Conservation (phyloP, 441 rosid genomes). For the Pelargonium australe region DNA sequence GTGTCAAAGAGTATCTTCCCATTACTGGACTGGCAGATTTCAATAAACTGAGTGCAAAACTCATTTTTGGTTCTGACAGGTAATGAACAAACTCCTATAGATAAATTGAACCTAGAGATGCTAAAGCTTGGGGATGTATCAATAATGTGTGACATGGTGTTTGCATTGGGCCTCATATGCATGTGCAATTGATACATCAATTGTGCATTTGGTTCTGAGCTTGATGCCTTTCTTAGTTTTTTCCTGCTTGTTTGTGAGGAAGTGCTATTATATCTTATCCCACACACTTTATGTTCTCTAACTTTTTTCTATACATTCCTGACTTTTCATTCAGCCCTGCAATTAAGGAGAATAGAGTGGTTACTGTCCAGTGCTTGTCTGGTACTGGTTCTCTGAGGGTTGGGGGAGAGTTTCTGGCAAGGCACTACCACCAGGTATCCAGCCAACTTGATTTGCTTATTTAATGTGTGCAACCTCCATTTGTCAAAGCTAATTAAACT, state of each 20-base stretch:
- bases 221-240: neutral
- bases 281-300: neutral
- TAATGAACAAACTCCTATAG: neutral
- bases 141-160: neutral
- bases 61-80: conserved; percentile 27
- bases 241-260: neutral
- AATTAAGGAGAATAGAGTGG: conserved; percentile 21
- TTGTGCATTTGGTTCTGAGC: neutral
- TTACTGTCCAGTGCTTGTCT: conserved; percentile 25
- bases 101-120: neutral
- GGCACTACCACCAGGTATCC: conserved; percentile 23
- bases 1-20: conserved; percentile 25
- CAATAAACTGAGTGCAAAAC: conserved; percentile 27
- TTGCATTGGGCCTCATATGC: no score
- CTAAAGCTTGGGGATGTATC: neutral
- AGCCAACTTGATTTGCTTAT: neutral
- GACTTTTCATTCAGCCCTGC: conserved; percentile 21
- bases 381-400: conserved; percentile 27
- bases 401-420: conserved; percentile 24
- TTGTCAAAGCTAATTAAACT: neutral
- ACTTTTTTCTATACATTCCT: neutral
- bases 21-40: conserved; percentile 27
- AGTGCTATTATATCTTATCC: neutral
- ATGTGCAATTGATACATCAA: no score
- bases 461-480: neutral